Conservation (phyloP, 371 early-diverging fungal genomes). For the Gilbertella persicaria region DNA sequence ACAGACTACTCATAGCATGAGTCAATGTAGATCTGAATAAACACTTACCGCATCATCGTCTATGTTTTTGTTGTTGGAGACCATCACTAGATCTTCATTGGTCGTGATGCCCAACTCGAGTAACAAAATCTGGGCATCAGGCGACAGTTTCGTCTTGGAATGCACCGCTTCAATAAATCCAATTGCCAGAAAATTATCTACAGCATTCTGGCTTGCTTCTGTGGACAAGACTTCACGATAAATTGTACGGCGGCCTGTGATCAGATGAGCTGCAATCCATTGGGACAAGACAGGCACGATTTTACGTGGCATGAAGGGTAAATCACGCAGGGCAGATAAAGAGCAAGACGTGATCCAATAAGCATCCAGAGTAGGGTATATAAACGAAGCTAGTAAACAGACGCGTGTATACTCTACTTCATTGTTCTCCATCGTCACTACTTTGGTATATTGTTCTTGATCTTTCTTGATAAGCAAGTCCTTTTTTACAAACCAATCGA, state of each 20-base stretch:
- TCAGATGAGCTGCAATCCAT: conserved; percentile 56
- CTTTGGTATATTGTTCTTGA: conserved; percentile 22
- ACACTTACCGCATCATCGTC: conserved; percentile 11
- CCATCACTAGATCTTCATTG: conserved; percentile 52
- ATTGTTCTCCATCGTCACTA: conserved; percentile 29
- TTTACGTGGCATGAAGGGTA: conserved; percentile 54
- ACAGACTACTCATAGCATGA: not conserved
- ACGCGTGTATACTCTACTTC: conserved; percentile 35
- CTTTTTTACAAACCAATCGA: conserved; percentile 36
- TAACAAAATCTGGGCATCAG: conserved; percentile 49
- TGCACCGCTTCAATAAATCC: conserved; percentile 51
- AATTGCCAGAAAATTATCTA: conserved; percentile 48
- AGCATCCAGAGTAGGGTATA: conserved; percentile 52
- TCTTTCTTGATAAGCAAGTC: conserved; percentile 19
- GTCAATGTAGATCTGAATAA: not conserved
- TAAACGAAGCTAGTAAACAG: conserved; percentile 47
- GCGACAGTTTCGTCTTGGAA: conserved; percentile 46
- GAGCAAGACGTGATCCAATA: conserved; percentile 58
- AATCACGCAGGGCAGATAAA: conserved; percentile 48
- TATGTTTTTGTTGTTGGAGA: conserved; percentile 24
- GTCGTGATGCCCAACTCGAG: conserved; percentile 49
- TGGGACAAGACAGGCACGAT: conserved; percentile 49
- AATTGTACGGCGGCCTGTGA: conserved; percentile 49
- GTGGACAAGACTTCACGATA: conserved; percentile 55
- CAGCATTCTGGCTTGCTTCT: conserved; percentile 50